Evolutionary conservation across 83 land plant genomes (phyloP), one percentile per base, ranked within the genome.

Genomic region (Picea abies): DNA sequence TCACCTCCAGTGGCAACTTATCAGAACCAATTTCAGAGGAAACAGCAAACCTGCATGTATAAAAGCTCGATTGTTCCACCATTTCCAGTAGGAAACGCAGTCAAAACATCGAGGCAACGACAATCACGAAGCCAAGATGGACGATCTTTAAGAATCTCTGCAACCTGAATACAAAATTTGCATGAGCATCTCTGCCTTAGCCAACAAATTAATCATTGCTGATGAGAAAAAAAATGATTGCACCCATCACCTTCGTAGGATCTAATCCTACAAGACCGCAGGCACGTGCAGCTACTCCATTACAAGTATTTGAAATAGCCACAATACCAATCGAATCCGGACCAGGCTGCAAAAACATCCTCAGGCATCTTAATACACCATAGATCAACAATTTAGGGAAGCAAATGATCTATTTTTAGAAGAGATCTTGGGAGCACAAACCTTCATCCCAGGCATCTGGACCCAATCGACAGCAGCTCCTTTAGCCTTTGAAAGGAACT

Each of bases 371-470:
- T 62, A 79, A 11, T 25, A 76, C 72, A n/a, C 61, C 44, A 75
- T 22, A 23, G 15, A 56, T 71, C 58, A 49, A 16, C n/a, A 64
- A 75, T 64, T 16, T 29, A 63, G 49, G 14, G 69, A 62, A 49
- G 39, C 49, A 47, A 19, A 67, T 4, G 78, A 65, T 61, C 44
- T 49, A 62, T 12, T 0, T 15, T 41, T 62, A 52, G 70, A 20
- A 76, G 63, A 15, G 63, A 75, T 29, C 12, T 20, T 60, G 7
- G 47, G 37, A 23, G 14, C 19, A 44, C 63, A 52, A 73, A 97
- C 99, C 99, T 97, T 97, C 99, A 97, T 97, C 93, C 99, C 99
- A 87, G 93, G 93, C 98, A 97, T 90, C 93, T 95, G 99, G 67
- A 97, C 96, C 99, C 99, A 97, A 85, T 97, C 93, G 86, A 97